Conservation (phyloP, 2,329 filamentous ascomycete species). For the Aspergillus luchuensis region DNA sequence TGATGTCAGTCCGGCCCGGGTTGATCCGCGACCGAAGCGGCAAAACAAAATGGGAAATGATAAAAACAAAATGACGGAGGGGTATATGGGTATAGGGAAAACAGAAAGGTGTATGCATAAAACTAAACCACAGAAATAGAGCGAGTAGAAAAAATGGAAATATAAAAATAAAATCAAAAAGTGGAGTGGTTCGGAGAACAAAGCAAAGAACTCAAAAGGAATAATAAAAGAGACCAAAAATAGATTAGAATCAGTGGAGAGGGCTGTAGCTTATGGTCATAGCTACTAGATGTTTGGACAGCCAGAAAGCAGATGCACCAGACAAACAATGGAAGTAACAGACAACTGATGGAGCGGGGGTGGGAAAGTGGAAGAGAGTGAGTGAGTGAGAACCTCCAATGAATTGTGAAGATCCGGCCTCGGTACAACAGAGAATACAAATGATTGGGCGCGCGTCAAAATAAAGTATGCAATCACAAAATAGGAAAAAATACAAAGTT, state of each 20-base stretch:
- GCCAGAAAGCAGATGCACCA: background rate
- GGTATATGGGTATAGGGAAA: no score
- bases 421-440: constrained; percentile 1
- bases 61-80: background rate
- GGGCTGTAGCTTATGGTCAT: background rate
- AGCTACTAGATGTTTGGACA: background rate
- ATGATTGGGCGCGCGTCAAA: background rate
- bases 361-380: constrained; percentile 6
- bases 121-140: no score
- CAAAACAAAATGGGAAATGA: background rate
- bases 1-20: constrained; percentile 30
- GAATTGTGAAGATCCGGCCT: constrained; percentile 15
- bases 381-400: constrained; percentile 1
- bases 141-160: background rate
- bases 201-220: constrained; percentile 2
- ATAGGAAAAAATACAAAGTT: constrained; percentile 12
- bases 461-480: constrained; percentile 21
- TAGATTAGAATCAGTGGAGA: constrained; percentile 21
- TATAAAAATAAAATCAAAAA: background rate
- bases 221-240: constrained; percentile 12
- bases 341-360: constrained; percentile 7
- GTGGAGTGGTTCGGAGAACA: constrained; percentile 14
- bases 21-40: constrained; percentile 23
- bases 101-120: no score
- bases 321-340: constrained; percentile 7